These are phyloP conservation scores for Peronospora farinosa DNA, from an alignment of 352 stramenopile species.

Conservation along the genomic window DNA sequence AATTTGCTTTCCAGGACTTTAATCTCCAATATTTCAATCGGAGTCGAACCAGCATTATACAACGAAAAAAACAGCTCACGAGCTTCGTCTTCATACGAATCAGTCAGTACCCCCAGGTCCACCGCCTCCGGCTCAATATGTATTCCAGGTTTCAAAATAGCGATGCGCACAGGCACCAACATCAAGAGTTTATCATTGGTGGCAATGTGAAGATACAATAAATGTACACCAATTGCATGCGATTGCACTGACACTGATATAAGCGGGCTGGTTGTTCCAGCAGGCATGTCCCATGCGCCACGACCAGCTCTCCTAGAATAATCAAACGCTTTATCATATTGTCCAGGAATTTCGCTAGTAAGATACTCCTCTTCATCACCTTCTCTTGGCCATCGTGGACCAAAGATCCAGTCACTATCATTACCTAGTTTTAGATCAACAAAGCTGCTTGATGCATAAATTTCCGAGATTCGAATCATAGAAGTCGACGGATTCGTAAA, in stretches of 20 bases:
- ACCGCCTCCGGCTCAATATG: conserved; percentile 32
- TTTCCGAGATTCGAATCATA: conserved; percentile 40
- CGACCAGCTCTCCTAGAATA: conserved; percentile 15
- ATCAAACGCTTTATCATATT: conserved; percentile 19
- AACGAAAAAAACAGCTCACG: conserved; percentile 31
- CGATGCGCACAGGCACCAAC: conserved; percentile 33
- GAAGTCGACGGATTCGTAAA: conserved; percentile 41
- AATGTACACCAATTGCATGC: conserved; percentile 22
- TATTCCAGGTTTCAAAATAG: conserved; percentile 35
- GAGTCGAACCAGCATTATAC: conserved; percentile 34
- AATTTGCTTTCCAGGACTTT: conserved; percentile 29
- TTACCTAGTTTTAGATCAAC: conserved; percentile 26
- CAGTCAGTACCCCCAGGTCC: conserved; percentile 33
- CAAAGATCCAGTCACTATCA: conserved; percentile 21
- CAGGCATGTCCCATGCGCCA: conserved; percentile 37
- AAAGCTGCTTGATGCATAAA: conserved; percentile 38
- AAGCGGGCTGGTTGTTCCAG: conserved; percentile 29
- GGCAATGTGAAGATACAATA: conserved; percentile 36
- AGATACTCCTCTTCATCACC: conserved; percentile 7
- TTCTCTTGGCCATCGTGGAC: conserved; percentile 17
- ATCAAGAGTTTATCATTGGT: conserved; percentile 14
- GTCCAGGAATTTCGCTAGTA: conserved; percentile 10
- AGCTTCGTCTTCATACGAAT: conserved; percentile 20
- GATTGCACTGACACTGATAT: conserved; percentile 32
- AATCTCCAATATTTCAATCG: conserved; percentile 37